Base-by-base conservation (phyloP, 2,329 filamentous ascomycete species). In the Pezicula neosporulosa region DNA sequence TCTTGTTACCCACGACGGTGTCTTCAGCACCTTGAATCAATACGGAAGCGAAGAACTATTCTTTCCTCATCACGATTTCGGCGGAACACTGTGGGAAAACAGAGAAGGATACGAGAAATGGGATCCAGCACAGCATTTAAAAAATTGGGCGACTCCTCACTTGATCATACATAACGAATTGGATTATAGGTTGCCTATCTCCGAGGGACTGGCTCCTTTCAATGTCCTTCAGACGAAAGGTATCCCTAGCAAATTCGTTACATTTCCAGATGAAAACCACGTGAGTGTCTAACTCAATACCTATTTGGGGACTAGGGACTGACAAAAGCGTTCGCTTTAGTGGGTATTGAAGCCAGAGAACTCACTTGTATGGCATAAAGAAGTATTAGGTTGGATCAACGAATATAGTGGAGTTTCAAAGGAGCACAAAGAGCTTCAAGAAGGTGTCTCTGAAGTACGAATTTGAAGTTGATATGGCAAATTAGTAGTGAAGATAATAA, bases 261-360 rank as follows among this genome's bases (percentile, higher is more conserved):
- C 77, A 0, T 87, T 88, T 63, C 82, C 83, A 0, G 84, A 88
- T 68, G 86, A 89, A 66, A 87, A 86, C 54, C 85, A 88, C 60
- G 62, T 63, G 19, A 61, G 60, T 58, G 38, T 38, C 55, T 15
- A n/a, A 16, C 3, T 15, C 18, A n/a, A 39, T 30, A 47, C 6
- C 24, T 24, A 24, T 15, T 21, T 33, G 3, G 10, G 13, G 9
- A 28, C 19, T 41, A 36, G 5, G 18, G 27, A 19, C 53, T 54
- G 42, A 55, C 53, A 16, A 15, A 39, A 39, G 15, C 54, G 36
- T 44, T 36, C 21, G 10, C n/a, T 24, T 30, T 27, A 84, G 81
- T 86, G 90, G 90, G 91, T 97, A 4, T 66, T 96, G 49, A 96
- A 96, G 67, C 89, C 87, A 0, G 93, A 97, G 70, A 97, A 97